Base-by-base conservation (phyloP, 306 rosid species). In the Prunus padus region DNA sequence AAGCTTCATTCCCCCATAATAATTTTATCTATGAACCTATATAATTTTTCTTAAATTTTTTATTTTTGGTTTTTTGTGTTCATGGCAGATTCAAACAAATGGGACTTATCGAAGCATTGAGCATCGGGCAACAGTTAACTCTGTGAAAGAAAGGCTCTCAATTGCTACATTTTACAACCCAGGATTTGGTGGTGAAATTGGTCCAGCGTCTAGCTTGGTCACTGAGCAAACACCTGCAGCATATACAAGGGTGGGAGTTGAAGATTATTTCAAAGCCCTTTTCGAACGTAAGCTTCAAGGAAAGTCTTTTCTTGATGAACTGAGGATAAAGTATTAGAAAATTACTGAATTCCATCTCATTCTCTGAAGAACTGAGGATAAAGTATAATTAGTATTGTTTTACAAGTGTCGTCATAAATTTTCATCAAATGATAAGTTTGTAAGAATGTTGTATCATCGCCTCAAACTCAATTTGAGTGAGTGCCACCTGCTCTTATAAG, bases 91-190 rank as follows among this genome's bases (percentile, higher is more conserved):
- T 28, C 44, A 55, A 55, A 76, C 77, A 10, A 81, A 81, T 37
- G 81, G 81, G 11, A 45, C 46, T 25, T 76, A 81, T 40, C 77
- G 66, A 3, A 81, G 78, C 74, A 76, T 81, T 4, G 84, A 81
- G 71, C 84, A 81, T 57, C 61, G 78, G 11, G 84, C 74, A 40
- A 55, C 73, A 2, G 77, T 81, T 13, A 76, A 69, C 70, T 46
- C 78, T 14, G 76, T 2, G 28, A 46, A 75, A 71, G 85, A 81
- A 67, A 71, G 81, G 6, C 81, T 81, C 47, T 81, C 85, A 11
- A 47, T 76, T 23, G 75, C 81, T 4, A 72, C 81, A 56, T 81
- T 81, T 62, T 28, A 59, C 59, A 16, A 1, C 31, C 77, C 78
- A 1, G 33, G 71, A 11, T 14, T n/a, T 30, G 74, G 61, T 14